These are phyloP conservation scores for Cardamine chenopodiifolia DNA, from an alignment of 345 rosid genomes.

Conservation along the genomic window DNA sequence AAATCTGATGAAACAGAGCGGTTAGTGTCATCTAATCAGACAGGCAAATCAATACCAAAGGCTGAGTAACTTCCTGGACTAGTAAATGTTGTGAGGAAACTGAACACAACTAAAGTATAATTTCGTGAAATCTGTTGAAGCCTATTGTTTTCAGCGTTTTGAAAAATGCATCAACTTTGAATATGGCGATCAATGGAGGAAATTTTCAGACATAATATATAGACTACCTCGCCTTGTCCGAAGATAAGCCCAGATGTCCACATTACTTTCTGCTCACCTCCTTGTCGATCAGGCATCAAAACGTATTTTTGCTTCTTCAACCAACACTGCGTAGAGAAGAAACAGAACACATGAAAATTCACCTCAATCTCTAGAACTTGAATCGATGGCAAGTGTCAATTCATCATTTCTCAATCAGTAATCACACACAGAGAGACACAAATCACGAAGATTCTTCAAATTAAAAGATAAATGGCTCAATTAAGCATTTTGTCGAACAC, in stretches of 20 bases:
- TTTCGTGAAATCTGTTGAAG: background rate
- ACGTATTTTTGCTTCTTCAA: conserved; percentile 91
- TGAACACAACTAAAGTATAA: background rate
- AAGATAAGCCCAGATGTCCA: conserved; percentile 96
- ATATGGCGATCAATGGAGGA: background rate
- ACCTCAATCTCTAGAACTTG: conserved; percentile 19
- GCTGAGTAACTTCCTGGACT: background rate
- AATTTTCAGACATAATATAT: conserved; percentile 5
- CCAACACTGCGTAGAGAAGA: conserved; percentile 70
- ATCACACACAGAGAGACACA: background rate
- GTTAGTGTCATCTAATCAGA: background rate
- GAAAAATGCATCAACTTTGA: background rate
- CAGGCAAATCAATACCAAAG: background rate
- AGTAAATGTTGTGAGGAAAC: background rate
- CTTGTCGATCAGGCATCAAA: conserved; percentile 68
- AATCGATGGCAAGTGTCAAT: conserved; percentile 4
- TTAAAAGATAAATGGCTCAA: background rate
- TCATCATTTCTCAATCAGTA: conserved; percentile 10
- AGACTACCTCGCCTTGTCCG: conserved; percentile 87
- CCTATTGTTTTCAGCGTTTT: background rate
- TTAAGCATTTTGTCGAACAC: conserved; percentile 34
- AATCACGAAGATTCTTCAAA: background rate
- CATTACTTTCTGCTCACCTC: conserved; percentile 55
- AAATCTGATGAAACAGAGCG: conserved; percentile 7
- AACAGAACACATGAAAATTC: conserved; percentile 13